phyloP scores from a whole-genome alignment of 768 basidiomycete species.

The Collybiopsis confluens region DNA sequence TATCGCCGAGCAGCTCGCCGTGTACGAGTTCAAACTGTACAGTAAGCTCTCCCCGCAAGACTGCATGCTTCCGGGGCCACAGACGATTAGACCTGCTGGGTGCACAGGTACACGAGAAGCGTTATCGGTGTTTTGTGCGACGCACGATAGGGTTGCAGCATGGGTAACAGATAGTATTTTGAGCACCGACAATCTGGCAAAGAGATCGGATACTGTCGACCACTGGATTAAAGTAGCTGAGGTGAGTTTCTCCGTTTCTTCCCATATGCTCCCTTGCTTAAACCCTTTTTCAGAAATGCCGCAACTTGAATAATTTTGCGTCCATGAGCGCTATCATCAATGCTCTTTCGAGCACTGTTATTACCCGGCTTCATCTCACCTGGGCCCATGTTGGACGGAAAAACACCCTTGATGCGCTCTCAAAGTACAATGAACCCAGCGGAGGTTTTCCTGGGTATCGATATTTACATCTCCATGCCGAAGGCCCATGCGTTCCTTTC shows the following conservation, averaged over 20 bases:
- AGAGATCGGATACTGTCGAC: slow-evolving; percentile 56
- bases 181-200: slow-evolving; percentile 42
- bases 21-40: slow-evolving; percentile 70
- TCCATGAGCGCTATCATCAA: slow-evolving; percentile 65
- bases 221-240: slow-evolving; percentile 79
- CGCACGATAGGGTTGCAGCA: slow-evolving; percentile 55
- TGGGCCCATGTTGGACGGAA: slow-evolving; percentile 62
- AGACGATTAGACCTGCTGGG: slow-evolving; percentile 30
- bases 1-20: slow-evolving; percentile 77
- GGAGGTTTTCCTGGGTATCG: slow-evolving; percentile 58
- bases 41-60: slow-evolving; percentile 66
- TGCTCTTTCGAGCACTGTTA: slow-evolving; percentile 55
- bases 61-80: slow-evolving; percentile 62
- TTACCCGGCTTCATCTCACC: slow-evolving; percentile 54
- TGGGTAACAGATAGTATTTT: slow-evolving; percentile 71
- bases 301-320: slow-evolving; percentile 57
- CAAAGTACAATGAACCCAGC: slow-evolving; percentile 54
- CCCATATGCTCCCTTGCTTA: neutral
- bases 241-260: slow-evolving; percentile 35
- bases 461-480: slow-evolving; percentile 38
- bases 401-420: slow-evolving; percentile 45
- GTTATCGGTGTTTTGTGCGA: slow-evolving; percentile 42
- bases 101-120: slow-evolving; percentile 21
- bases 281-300: slow-evolving; percentile 52
- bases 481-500: slow-evolving; percentile 65